phyloP scores from a whole-genome alignment of 1,284 basidiomycete species.

The Rhizoctonia solani region DNA sequence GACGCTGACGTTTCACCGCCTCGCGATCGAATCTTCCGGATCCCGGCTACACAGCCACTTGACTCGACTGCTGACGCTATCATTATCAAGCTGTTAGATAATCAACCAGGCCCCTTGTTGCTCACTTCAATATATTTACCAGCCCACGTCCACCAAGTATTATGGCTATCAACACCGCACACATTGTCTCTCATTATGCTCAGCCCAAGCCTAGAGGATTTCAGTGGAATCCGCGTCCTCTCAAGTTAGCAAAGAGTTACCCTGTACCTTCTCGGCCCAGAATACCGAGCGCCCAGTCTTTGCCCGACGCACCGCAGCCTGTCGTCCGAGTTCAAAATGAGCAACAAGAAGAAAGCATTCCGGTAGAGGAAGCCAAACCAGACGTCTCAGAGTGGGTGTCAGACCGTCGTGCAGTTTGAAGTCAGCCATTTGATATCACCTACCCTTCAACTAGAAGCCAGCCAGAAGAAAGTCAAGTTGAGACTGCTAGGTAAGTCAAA shows the following conservation, averaged over 20 bases:
- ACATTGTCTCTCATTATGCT: slow-evolving; percentile 13
- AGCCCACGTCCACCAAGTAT: neutral
- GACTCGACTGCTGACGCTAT: neutral
- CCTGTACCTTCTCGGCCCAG: neutral
- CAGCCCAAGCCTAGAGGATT: slow-evolving; percentile 8
- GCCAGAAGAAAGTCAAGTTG: slow-evolving; percentile 1
- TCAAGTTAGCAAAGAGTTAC: neutral
- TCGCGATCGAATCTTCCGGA: slow-evolving; percentile 6
- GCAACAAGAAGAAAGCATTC: neutral
- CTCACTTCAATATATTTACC: neutral
- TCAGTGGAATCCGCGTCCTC: slow-evolving; percentile 5
- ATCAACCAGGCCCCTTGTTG: neutral
- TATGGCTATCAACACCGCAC: slow-evolving; percentile 1
- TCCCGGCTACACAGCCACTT: slow-evolving; percentile 4
- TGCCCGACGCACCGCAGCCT: neutral
- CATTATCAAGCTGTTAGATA: neutral
- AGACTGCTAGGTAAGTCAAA: slow-evolving; percentile 8
- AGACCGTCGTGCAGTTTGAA: too few relatives aligned
- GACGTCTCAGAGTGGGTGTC: neutral
- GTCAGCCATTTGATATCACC: too few relatives aligned
- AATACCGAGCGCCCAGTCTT: neutral
- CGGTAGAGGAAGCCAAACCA: neutral
- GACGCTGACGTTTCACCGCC: slow-evolving; percentile 28
- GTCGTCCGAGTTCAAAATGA: slow-evolving; percentile 13
- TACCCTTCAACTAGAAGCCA: slow-evolving; percentile 12